Percentiles rank a stretch among this genome's conserved stretches.
phyloP scores from a whole-genome alignment of 1,284 basidiomycete genomes.

The Heterobasidion irregulare region DNA sequence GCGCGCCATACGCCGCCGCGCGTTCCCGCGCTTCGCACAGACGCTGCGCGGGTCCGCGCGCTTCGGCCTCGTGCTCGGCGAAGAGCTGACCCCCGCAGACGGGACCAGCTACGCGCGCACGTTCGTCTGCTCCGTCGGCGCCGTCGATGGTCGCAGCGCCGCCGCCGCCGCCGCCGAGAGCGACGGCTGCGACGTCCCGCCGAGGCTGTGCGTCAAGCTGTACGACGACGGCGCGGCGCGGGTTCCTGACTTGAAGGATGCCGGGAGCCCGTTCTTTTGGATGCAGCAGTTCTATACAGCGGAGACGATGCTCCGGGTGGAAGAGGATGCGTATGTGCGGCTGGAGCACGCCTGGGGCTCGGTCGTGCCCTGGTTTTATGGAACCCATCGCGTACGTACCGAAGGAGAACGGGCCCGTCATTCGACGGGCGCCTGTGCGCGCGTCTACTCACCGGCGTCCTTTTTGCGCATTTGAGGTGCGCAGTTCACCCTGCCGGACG shows the following conservation, averaged over 20 bases:
- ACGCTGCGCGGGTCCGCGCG: neutral
- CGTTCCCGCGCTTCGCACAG: neutral
- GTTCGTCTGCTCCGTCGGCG: neutral
- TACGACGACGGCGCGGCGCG: neutral
- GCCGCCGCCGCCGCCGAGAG: neutral
- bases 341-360: neutral
- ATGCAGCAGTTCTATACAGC: neutral
- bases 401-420: neutral
- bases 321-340: neutral
- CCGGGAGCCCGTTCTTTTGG: neutral
- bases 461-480: neutral
- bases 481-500: neutral
- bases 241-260: neutral
- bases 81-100: neutral
- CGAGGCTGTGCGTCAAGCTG: neutral
- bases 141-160: neutral
- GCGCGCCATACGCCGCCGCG: neutral
- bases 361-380: neutral
- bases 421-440: neutral
- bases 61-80: neutral
- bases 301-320: neutral
- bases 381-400: neutral
- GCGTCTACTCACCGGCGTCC: neutral
- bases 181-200: neutral
- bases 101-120: neutral